Conservation (phyloP, 1,139 yeast genomes). For the Debaryomyces robertsiae region DNA sequence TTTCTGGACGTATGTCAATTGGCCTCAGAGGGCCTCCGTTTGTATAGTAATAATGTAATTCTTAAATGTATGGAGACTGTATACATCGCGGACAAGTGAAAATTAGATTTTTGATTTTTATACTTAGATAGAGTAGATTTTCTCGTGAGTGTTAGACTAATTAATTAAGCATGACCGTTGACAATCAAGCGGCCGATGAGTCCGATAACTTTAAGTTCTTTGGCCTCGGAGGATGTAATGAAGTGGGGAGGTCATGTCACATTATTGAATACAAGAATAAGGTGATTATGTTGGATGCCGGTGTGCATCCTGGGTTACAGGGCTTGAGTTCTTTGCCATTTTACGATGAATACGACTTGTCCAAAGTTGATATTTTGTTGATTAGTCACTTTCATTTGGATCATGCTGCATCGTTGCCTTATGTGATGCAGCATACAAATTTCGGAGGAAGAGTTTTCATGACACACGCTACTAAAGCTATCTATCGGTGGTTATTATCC, state of each 20-base stretch:
- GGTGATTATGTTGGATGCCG: conserved; percentile 97
- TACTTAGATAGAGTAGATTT: no score
- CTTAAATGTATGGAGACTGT: not conserved
- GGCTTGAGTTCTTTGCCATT: conserved; percentile 93
- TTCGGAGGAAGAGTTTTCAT: conserved; percentile 94
- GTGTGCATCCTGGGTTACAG: conserved; percentile 92
- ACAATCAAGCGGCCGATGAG: conserved; percentile 12
- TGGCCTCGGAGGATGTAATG: conserved; percentile 99
- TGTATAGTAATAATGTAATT: no score
- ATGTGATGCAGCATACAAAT: conserved; percentile 95
- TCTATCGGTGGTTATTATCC: conserved; percentile 89
- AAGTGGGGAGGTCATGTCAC: conserved; percentile 96
- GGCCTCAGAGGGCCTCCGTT: no score
- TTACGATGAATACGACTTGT: conserved; percentile 89
- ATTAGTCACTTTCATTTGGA: conserved; percentile 96
- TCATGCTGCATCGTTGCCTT: conserved; percentile 97
- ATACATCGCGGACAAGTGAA: not conserved
- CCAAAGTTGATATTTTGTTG: conserved; percentile 81
- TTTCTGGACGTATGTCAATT: no score
- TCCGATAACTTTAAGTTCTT: conserved; percentile 66
- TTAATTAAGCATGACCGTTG: conserved; percentile 14
- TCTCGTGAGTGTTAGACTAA: not conserved
- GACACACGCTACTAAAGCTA: conserved; percentile 99
- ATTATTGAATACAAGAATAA: conserved; percentile 90
- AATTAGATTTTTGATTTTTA: conserved; percentile 2